Evolutionary conservation across 129 eudicot species (phyloP), one percentile per base, ranked within the genome.

Genomic region (Helianthus annuus): DNA sequence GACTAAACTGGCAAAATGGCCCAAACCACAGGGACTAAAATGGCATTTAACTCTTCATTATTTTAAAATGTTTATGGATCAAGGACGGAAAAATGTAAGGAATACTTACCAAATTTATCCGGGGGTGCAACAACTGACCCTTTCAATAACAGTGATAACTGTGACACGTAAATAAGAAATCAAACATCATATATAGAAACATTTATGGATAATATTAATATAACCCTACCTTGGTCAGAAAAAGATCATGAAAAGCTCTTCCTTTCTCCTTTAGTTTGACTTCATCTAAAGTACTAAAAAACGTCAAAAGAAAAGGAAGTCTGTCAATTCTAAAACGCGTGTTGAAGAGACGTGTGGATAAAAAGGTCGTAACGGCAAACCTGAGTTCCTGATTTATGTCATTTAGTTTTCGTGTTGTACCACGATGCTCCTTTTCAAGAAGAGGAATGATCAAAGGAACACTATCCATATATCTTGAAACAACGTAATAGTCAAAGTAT

Each of bases 51-150:
- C n/a, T n/a, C n/a, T 52, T 52, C 10, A n/a, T 11, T 69, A 27
- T 27, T 77, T 32, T 17, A 15, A 7, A 44, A 52, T 55, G 6
- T 54, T 63, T 22, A 42, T 54, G 64, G 14, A 68, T 34, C 48
- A 68, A 57, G 52, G 48, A 46, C 0, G 45, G 34, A 5, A 64
- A 55, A 70, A n/a, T 16, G 59, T 48, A 34, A 34, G 70, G 49
- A 72, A 17, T 9, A 46, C 38, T 83, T 82, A 92, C 98, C 98
- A 76, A 89, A 92, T 82, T 89, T 92, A 87, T 92, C 95, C 22
- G 98, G 98, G 45, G 98, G 98, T 44, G 98, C 98, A 77, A 92
- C 90, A 66, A 92, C 94, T 17, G 98, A 79, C 75, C 98, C 98
- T 82, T 92, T 92, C 81, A 92, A 80, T 40, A 92, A 82, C 71